A percentile compares a stretch with the other conserved stretches of the same genome.
Conservation (phyloP, 2,329 filamentous ascomycete genomes). For the Xylaria sp. region DNA sequence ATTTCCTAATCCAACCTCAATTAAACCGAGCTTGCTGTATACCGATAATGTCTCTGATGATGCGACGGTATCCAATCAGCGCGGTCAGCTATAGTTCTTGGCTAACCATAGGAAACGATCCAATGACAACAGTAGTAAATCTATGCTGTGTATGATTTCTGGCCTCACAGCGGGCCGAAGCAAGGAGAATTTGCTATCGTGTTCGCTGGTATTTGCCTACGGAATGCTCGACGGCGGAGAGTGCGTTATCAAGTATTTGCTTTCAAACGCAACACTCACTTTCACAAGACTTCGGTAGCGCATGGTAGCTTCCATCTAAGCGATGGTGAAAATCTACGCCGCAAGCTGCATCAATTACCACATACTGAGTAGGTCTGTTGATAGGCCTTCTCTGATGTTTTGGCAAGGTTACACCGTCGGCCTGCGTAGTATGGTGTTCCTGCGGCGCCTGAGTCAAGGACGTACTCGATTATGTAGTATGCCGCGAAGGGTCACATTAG, state of each 20-base stretch:
- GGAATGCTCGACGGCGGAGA: conserved; percentile 5
- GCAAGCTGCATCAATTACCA: neutral
- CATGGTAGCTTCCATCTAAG: neutral
- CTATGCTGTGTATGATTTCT: conserved; percentile 32
- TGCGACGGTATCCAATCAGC: conserved; percentile 31
- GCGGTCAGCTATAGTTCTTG: conserved; percentile 33
- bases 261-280: neutral
- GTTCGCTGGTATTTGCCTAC: neutral
- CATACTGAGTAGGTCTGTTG: conserved; percentile 8
- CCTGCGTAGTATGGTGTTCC: neutral
- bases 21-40: conserved; percentile 38
- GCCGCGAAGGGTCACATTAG: neutral
- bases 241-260: neutral
- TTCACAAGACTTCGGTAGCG: neutral
- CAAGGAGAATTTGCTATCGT: conserved; percentile 22
- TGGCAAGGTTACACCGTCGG: neutral
- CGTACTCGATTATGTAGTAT: neutral
- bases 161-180: conserved; percentile 28
- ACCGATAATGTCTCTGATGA: conserved; percentile 37
- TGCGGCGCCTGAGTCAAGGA: conserved; percentile 5
- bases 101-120: conserved; percentile 31
- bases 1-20: conserved; percentile 32
- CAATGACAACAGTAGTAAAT: conserved; percentile 36
- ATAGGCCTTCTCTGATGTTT: neutral
- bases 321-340: neutral